Conservation (phyloP, 2,329 filamentous ascomycete genomes). For the Exophiala mesophila region DNA sequence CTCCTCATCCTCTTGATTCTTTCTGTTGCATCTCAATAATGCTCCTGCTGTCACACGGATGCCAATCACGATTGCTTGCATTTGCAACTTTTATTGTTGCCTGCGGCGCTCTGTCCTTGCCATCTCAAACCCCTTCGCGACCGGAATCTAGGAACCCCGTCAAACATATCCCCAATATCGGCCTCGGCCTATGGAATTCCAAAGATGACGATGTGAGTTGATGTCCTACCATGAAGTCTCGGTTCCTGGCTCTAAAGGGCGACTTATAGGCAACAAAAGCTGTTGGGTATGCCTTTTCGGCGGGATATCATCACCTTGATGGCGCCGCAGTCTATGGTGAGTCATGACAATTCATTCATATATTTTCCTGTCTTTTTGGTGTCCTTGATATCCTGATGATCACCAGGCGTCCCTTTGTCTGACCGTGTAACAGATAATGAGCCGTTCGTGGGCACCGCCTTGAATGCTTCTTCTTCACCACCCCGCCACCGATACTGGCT, state of each 20-base stretch:
- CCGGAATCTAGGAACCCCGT: too few relatives aligned
- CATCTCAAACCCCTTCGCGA: too few relatives aligned
- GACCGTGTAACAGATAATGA: constrained; percentile 53
- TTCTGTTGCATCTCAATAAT: too few relatives aligned
- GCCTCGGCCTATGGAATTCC: constrained; percentile 37
- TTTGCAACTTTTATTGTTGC: too few relatives aligned
- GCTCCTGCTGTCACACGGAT: too few relatives aligned
- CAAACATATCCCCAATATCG: constrained; percentile 33
- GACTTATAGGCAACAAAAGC: constrained; percentile 26
- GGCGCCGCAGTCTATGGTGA: constrained; percentile 34
- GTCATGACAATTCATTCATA: constrained; percentile 1
- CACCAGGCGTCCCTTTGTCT: constrained; percentile 12
- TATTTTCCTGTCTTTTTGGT: too few relatives aligned
- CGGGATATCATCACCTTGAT: constrained; percentile 38
- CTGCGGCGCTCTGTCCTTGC: too few relatives aligned
- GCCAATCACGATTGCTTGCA: too few relatives aligned
- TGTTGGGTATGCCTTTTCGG: constrained; percentile 32
- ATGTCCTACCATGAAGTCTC: too few relatives aligned
- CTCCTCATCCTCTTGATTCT: too few relatives aligned
- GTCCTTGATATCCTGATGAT: too few relatives aligned
- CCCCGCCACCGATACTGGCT: constrained; percentile 60
- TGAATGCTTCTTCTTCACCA: constrained; percentile 56
- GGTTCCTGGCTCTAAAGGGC: too few relatives aligned
- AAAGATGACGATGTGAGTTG: constrained; percentile 31
- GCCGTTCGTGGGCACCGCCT: constrained; percentile 60